Evolutionary conservation across 371 early-diverging fungal species (phyloP), one percentile per base, ranked within the genome.

Genomic region (Vairimorpha apis): DNA sequence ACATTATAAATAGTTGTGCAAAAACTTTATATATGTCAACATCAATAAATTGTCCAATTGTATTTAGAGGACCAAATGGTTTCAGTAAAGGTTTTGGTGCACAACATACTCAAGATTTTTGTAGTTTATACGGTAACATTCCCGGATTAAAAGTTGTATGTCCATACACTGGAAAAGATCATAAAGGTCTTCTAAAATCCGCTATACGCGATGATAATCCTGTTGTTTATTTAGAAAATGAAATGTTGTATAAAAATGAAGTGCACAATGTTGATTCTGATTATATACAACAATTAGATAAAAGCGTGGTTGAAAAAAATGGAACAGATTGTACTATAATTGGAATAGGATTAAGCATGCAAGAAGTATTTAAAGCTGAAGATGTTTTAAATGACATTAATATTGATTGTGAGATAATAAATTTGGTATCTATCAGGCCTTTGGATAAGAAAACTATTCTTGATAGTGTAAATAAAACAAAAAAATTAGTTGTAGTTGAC

Each of bases 61-160:
- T 97, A 13, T 98, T 98, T 89, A 89, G 98, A 79, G 98, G 98
- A 16, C 97, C 97, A 67, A 97, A 97, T 86, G 97, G 97, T 75
- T 93, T 92, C 56, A 93, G 94, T 75, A 89, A 91, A 45, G 97
- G 97, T 82, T 97, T 95, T 38, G 98, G 86, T 79, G 98, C 98
- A 49, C 98, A 97, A 87, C 98, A 97, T 87, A 95, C 97, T 32
- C 96, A 96, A 86, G 92, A 92, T 86, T 96, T 92, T 80, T 91
- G 92, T 76, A 90, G 93, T 63, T 95, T 94, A 92, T 96, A 94
- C 84, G 95, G 96, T 29, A 89, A 91, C 64, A 90, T 96, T 55
- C 92, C 93, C 45, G 96, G 97, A 51, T 86, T 98, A 64, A 95
- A 95, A 87, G 98, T 98, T n/a, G 90, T 96, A 64, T 89, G 91